A percentile compares a stretch with the other conserved stretches of the same genome.
Conservation (phyloP, 495 filamentous ascomycete genomes). For the Cercophora samala region DNA sequence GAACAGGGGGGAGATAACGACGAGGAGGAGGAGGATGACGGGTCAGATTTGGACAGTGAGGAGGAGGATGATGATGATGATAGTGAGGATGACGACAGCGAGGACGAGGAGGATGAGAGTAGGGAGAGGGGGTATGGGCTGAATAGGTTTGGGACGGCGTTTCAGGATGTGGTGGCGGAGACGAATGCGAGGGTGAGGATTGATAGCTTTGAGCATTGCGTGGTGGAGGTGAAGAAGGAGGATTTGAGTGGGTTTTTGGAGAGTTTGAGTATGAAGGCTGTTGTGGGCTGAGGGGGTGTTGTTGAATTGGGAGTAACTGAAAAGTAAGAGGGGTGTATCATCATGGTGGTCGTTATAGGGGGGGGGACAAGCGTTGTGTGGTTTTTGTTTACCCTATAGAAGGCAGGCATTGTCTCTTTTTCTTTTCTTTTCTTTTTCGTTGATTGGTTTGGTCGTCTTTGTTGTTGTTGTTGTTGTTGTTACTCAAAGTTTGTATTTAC, state of each 20-base stretch:
- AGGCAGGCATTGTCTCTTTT: neutral
- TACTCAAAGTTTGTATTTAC: neutral
- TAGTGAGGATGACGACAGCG: conserved; percentile 61
- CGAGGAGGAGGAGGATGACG: conserved; percentile 24
- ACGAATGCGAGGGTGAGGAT: conserved; percentile 87
- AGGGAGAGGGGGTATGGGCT: conserved; percentile 62
- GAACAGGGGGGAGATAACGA: conserved; percentile 47
- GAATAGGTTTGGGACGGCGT: conserved; percentile 91
- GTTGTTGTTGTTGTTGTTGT: neutral
- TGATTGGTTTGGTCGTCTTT: neutral
- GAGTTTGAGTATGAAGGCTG: conserved; percentile 83
- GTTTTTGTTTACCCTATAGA: neutral
- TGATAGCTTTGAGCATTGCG: conserved; percentile 95
- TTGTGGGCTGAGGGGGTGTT: conserved; percentile 63
- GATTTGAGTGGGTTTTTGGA: conserved; percentile 90
- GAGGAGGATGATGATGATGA: conserved; percentile 47
- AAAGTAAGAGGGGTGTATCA: neutral
- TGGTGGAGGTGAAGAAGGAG: conserved; percentile 94
- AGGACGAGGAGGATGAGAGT: conserved; percentile 51
- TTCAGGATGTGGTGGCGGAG: conserved; percentile 90
- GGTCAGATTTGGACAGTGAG: conserved; percentile 42
- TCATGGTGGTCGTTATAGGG: neutral
- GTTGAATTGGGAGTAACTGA: neutral
- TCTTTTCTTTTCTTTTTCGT: conserved; percentile 1
- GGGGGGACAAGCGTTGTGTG: neutral